Evolutionary conservation across 129 eudicot species (phyloP).

Genomic region (Flaveria brownii): DNA sequence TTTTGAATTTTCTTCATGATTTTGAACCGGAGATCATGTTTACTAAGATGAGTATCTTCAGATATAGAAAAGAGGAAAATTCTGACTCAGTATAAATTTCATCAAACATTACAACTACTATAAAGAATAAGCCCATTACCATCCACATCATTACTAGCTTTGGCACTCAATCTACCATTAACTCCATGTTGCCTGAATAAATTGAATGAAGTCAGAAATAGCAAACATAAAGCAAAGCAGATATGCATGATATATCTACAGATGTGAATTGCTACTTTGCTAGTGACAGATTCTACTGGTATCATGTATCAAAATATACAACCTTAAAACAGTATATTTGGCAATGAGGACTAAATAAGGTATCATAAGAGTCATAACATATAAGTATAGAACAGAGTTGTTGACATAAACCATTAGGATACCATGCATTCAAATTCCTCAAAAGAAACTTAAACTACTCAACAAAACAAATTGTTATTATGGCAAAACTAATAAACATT

Average conservation of each 20-base stretch:
- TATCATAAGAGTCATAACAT: not conserved
- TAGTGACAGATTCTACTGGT: slow-evolving; percentile 8
- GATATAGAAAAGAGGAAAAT: slow-evolving; percentile 30
- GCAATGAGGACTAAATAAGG: slow-evolving; percentile 8
- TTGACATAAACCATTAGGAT: not conserved
- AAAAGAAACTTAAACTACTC: not conserved
- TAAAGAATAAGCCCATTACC: slow-evolving; percentile 53
- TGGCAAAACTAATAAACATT: not conserved
- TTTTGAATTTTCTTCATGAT: slow-evolving; percentile 59
- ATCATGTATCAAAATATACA: not conserved
- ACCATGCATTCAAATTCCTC: not conserved
- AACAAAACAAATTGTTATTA: not conserved
- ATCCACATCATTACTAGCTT: slow-evolving; percentile 38
- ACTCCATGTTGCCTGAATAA: slow-evolving; percentile 56
- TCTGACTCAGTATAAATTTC: slow-evolving; percentile 15
- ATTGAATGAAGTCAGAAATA: slow-evolving; percentile 18
- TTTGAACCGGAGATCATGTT: slow-evolving; percentile 81
- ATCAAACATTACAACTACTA: slow-evolving; percentile 16
- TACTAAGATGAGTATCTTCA: slow-evolving; percentile 56
- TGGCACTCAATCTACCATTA: slow-evolving; percentile 34
- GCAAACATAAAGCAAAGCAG: slow-evolving; percentile 17
- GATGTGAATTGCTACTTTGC: not conserved
- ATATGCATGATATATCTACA: not conserved
- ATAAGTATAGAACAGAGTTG: not conserved
- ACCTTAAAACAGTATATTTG: not conserved